Evolutionary conservation across 108 stramenopile genomes (phyloP).

Genomic region (Conticribra weissflogii): DNA sequence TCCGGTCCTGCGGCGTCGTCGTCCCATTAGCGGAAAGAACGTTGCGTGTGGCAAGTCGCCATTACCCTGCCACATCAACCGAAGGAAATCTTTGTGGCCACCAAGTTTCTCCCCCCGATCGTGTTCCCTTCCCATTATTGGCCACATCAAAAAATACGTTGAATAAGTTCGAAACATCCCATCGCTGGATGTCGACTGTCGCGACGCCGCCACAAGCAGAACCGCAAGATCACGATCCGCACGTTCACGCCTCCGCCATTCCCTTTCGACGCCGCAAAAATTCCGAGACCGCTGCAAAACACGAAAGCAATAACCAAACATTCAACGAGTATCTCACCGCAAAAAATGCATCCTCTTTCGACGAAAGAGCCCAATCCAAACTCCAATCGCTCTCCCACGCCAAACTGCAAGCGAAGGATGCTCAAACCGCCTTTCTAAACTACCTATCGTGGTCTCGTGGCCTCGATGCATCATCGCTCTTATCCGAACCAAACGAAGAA

Average conservation of each 20-base stretch:
- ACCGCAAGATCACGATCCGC: too few relatives aligned
- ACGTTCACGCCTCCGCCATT: not conserved
- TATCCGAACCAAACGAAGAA: not conserved
- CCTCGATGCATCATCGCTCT: not conserved
- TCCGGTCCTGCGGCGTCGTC: too few relatives aligned
- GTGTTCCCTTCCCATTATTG: too few relatives aligned
- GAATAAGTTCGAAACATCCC: too few relatives aligned
- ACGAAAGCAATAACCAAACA: not conserved
- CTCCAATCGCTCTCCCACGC: conserved; percentile 24
- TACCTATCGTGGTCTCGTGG: not conserved
- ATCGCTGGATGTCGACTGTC: too few relatives aligned
- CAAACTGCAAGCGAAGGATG: conserved; percentile 10
- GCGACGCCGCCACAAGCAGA: too few relatives aligned
- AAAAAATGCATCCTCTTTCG: conserved; percentile 13
- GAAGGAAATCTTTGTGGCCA: too few relatives aligned
- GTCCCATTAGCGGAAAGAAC: too few relatives aligned
- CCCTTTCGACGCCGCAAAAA: not conserved
- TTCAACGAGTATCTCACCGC: not conserved
- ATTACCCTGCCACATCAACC: too few relatives aligned
- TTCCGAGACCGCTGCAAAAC: not conserved
- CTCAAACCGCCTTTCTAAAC: conserved; percentile 14
- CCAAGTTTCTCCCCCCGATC: too few relatives aligned
- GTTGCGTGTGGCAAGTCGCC: too few relatives aligned
- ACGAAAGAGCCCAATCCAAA: conserved; percentile 36
- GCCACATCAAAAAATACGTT: too few relatives aligned